A percentile compares a stretch with the other conserved stretches of the same genome.
Conservation (phyloP, 2,329 filamentous ascomycete genomes). For the Thielaviopsis populi region DNA sequence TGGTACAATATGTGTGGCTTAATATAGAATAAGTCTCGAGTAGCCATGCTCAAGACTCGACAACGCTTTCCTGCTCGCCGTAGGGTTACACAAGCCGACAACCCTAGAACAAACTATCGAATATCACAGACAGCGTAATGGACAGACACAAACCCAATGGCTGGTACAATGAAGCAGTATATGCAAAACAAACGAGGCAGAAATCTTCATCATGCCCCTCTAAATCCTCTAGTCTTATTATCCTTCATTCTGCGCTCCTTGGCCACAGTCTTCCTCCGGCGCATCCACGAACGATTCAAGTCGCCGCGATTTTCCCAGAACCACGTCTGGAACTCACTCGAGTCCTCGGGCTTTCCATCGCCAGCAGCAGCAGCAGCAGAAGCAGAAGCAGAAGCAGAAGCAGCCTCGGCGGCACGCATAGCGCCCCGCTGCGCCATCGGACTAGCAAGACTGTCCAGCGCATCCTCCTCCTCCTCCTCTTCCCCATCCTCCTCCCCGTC, state of each 20-base stretch:
- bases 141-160: background rate
- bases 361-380: background rate
- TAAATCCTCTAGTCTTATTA: conserved; percentile 38
- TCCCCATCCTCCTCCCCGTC: conserved; percentile 25
- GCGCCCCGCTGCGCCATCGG: conserved; percentile 4
- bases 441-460: conserved; percentile 19
- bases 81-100: background rate
- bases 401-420: conserved; percentile 18
- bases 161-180: background rate
- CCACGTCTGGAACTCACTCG: conserved; percentile 47
- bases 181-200: background rate
- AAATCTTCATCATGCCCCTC: background rate
- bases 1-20: too few relatives aligned
- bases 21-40: too few relatives aligned
- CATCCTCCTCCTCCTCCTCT: conserved; percentile 22
- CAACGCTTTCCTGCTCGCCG: too few relatives aligned
- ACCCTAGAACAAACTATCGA: too few relatives aligned
- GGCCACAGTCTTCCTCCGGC: conserved; percentile 42
- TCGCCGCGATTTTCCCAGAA: conserved; percentile 54
- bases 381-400: conserved; percentile 9
- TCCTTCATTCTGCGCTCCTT: conserved; percentile 55
- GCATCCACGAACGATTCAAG: conserved; percentile 51
- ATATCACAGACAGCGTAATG: too few relatives aligned
- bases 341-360: conserved; percentile 17
- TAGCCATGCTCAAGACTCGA: too few relatives aligned